phyloP scores from a whole-genome alignment of 306 rosid species.

The Crotalaria pallida region DNA sequence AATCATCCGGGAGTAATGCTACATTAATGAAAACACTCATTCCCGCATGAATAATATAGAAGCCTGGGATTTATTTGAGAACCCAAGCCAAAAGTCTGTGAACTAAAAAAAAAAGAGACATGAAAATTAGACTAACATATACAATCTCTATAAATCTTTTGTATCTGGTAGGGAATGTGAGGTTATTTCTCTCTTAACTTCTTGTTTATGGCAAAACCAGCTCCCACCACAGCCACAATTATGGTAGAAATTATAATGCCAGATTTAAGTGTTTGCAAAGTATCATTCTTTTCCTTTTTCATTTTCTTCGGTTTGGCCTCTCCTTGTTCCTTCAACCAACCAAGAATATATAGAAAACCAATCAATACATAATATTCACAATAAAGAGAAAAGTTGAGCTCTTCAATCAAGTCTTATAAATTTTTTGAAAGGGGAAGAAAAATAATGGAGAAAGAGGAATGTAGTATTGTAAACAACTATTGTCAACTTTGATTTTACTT shows the following conservation, averaged over 20 bases:
- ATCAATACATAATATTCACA: neutral
- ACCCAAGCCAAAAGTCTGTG: neutral
- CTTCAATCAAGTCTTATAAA: neutral
- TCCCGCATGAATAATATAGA: neutral
- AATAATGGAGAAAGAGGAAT: no score
- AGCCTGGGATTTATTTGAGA: slow-evolving; percentile 1
- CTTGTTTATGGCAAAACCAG: slow-evolving; percentile 40
- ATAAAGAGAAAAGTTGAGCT: neutral
- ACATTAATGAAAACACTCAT: neutral
- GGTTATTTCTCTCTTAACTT: slow-evolving; percentile 45
- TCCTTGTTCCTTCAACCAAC: slow-evolving; percentile 25
- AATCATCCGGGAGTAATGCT: neutral
- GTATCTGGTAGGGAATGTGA: neutral
- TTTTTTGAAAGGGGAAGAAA: no score
- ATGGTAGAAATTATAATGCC: slow-evolving; percentile 42
- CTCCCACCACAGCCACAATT: slow-evolving; percentile 48
- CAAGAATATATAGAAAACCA: neutral
- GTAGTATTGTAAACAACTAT: no score
- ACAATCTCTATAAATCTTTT: neutral
- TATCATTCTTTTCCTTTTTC: slow-evolving; percentile 23
- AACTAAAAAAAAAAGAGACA: neutral
- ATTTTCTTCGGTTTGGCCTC: slow-evolving; percentile 22
- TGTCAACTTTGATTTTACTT: no score
- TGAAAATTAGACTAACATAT: neutral
- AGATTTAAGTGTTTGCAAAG: slow-evolving; percentile 34